Evolutionary conservation across 805 yeast genomes (phyloP).

Genomic region (Candida argentea): DNA sequence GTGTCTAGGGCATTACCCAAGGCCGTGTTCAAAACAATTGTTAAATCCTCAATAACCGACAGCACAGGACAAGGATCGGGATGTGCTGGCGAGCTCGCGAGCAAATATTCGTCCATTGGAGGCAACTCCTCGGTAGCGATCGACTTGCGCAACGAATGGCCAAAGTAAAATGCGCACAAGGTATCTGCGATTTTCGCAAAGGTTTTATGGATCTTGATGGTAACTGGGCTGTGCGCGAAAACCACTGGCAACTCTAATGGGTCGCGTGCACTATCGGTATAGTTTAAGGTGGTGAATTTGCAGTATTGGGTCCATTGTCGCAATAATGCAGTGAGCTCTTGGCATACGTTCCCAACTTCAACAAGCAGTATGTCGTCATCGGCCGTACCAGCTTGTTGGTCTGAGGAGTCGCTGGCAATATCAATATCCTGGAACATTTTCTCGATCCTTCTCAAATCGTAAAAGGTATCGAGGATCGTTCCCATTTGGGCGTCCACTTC

Average conservation of each 20-base stretch:
- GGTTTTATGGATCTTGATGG: slow-evolving; percentile 41
- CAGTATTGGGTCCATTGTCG: slow-evolving; percentile 81
- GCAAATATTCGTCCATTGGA: slow-evolving; percentile 1
- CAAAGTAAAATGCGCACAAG: slow-evolving; percentile 54
- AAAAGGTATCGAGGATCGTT: slow-evolving; percentile 74
- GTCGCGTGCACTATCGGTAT: slow-evolving; percentile 24
- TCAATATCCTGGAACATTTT: slow-evolving; percentile 43
- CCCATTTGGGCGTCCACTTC: slow-evolving; percentile 94
- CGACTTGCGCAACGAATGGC: slow-evolving; percentile 75
- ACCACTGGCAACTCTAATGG: slow-evolving; percentile 39
- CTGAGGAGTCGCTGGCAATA: slow-evolving; percentile 6
- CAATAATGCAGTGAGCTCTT: slow-evolving; percentile 66
- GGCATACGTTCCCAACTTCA: slow-evolving; percentile 54
- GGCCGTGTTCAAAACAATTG: slow-evolving; percentile 61
- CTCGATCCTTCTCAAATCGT: slow-evolving; percentile 59
- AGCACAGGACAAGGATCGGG: slow-evolving; percentile 62
- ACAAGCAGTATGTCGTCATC: slow-evolving; percentile 41
- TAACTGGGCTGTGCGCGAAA: slow-evolving; percentile 43
- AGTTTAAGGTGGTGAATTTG: slow-evolving; percentile 59
- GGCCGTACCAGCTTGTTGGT: slow-evolving; percentile 8
- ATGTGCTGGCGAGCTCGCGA: slow-evolving; percentile 9
- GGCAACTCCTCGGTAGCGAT: slow-evolving; percentile 56
- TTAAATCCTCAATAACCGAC: slow-evolving; percentile 79
- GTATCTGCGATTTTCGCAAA: slow-evolving; percentile 55
- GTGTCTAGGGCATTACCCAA: slow-evolving; percentile 59